phyloP scores from a whole-genome alignment of 2,329 filamentous ascomycete species.

The Microdochium paspali region DNA sequence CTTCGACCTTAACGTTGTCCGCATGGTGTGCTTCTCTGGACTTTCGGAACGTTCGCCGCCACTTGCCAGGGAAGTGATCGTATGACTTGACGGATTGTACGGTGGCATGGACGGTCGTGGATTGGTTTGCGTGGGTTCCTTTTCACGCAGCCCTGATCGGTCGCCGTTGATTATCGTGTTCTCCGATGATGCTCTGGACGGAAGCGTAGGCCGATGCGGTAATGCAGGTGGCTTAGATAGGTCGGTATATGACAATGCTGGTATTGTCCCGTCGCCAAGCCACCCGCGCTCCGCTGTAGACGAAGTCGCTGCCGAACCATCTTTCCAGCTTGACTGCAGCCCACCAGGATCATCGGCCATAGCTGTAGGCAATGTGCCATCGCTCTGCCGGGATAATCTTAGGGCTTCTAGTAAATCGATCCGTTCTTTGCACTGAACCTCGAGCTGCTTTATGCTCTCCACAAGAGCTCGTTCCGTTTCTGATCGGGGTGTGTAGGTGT shows the following conservation, averaged over 20 bases:
- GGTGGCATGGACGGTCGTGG: slow-evolving; percentile 18
- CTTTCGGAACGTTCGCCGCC: slow-evolving; percentile 39
- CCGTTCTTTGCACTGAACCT: slow-evolving; percentile 86
- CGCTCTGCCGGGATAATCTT: slow-evolving; percentile 49
- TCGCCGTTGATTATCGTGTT: slow-evolving; percentile 27
- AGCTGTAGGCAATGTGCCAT: slow-evolving; percentile 9
- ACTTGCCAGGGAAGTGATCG: slow-evolving; percentile 14
- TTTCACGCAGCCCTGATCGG: slow-evolving; percentile 10
- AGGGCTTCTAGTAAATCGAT: slow-evolving; percentile 82
- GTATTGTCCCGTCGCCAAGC: slow-evolving; percentile 75
- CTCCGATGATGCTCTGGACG: slow-evolving; percentile 44
- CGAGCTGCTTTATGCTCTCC: slow-evolving; percentile 72
- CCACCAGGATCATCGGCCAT: background rate
- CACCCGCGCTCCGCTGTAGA: slow-evolving; percentile 36
- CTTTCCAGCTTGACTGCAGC: background rate
- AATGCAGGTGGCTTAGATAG: slow-evolving; percentile 57
- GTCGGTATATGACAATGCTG: slow-evolving; percentile 69
- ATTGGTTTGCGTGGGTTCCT: slow-evolving; percentile 14
- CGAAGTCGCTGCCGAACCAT: background rate
- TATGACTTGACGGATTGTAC: slow-evolving; percentile 16
- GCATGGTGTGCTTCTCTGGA: slow-evolving; percentile 52
- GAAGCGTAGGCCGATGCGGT: slow-evolving; percentile 46
- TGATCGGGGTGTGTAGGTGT: slow-evolving; percentile 59
- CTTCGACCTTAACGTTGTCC: slow-evolving; percentile 47
- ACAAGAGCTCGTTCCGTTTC: slow-evolving; percentile 79